phyloP scores from a whole-genome alignment of 352 stramenopile genomes.

The Phytopythium kandeliae region DNA sequence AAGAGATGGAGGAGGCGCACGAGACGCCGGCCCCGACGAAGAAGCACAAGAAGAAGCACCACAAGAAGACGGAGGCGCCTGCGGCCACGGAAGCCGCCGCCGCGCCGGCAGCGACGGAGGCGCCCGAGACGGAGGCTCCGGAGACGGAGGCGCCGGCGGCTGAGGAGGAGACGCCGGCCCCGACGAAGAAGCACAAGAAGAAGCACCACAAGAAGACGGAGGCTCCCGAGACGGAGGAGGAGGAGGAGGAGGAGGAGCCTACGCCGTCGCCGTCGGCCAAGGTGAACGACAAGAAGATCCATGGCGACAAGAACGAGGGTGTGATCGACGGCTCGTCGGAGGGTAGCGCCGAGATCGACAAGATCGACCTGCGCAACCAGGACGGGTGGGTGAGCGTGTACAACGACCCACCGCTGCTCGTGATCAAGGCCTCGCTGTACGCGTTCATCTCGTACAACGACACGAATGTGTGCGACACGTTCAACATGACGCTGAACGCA shows the following conservation, averaged over 20 bases:
- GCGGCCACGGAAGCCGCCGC: constrained; percentile 16
- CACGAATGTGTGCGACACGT: constrained; percentile 72
- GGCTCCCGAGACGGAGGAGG: neutral
- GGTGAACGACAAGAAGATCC: constrained; percentile 65
- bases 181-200: constrained; percentile 12
- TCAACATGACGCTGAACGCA: constrained; percentile 85
- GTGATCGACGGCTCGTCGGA: constrained; percentile 74
- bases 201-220: constrained; percentile 8
- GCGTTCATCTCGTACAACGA: constrained; percentile 85
- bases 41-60: constrained; percentile 50
- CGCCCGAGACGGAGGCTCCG: constrained; percentile 2
- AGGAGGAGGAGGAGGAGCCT: constrained; percentile 8
- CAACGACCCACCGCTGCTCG: constrained; percentile 67
- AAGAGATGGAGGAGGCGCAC: constrained; percentile 11
- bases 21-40: constrained; percentile 20
- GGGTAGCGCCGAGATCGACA: constrained; percentile 77
- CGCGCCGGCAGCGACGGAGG: constrained; percentile 3
- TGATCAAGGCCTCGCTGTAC: constrained; percentile 83
- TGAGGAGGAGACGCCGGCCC: constrained; percentile 7
- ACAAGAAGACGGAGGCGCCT: constrained; percentile 15
- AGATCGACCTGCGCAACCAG: constrained; percentile 71
- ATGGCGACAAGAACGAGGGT: constrained; percentile 68
- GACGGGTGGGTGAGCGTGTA: constrained; percentile 80
- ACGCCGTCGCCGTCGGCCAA: constrained; percentile 5
- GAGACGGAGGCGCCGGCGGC: constrained; percentile 11